Evolutionary conservation across 306 rosid species (phyloP).

Genomic region (Mucuna pruriens): DNA sequence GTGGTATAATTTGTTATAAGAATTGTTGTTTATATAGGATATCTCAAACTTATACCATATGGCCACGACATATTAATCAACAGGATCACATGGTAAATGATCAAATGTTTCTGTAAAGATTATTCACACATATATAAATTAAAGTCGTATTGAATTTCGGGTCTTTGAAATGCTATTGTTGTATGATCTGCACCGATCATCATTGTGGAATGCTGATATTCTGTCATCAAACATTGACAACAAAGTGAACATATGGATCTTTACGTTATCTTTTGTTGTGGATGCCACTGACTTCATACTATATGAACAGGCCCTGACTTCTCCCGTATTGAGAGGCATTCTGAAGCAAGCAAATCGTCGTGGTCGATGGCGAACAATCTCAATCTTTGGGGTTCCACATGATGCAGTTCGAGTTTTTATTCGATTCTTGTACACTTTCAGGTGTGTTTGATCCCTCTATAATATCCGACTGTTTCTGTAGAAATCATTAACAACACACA

Average conservation of each 20-base stretch:
- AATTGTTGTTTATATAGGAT: too few species aligned
- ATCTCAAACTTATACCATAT: too few species aligned
- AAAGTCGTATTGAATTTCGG: background rate
- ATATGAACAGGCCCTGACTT: constrained; percentile 67
- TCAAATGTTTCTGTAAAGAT: background rate
- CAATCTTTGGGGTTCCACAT: constrained; percentile 73
- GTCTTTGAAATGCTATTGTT: background rate
- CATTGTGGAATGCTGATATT: background rate
- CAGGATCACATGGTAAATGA: background rate
- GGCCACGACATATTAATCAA: background rate
- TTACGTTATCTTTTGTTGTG: background rate
- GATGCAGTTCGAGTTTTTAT: constrained; percentile 78
- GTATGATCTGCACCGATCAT: background rate
- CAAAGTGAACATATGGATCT: background rate
- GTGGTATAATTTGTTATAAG: too few species aligned
- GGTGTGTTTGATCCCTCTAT: constrained; percentile 52
- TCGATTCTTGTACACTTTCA: constrained; percentile 74
- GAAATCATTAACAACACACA: background rate
- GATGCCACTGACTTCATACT: constrained; percentile 30
- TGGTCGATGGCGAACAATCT: constrained; percentile 48
- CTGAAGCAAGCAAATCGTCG: constrained; percentile 51
- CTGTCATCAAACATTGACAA: background rate
- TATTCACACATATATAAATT: background rate
- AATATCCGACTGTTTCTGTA: background rate
- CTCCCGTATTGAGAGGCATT: constrained; percentile 73